phyloP scores from a whole-genome alignment of 768 basidiomycete genomes.

The Termitomyces sp. region DNA sequence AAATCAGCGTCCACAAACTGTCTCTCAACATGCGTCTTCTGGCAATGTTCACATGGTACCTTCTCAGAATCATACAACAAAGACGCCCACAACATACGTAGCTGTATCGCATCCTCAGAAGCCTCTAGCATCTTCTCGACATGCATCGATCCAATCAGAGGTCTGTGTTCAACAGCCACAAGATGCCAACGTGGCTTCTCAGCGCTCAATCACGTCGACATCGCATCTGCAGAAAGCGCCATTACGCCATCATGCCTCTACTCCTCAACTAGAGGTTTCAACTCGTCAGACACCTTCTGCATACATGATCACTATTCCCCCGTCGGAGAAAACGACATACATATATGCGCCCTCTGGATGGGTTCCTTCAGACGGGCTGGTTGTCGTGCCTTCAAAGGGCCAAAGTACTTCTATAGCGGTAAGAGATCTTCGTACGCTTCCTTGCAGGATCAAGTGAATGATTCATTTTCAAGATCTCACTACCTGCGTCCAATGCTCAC shows the following conservation, averaged over 20 bases:
- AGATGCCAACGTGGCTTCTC: not conserved
- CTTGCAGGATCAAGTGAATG: not conserved
- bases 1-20: not conserved
- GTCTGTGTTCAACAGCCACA: not conserved
- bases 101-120: not conserved
- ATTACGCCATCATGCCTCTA: slow-evolving; percentile 2
- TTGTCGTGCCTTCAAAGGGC: slow-evolving; percentile 6
- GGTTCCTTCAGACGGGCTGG: slow-evolving; percentile 7
- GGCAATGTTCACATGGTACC: not conserved
- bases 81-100: not conserved
- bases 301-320: slow-evolving; percentile 2
- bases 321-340: not conserved
- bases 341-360: slow-evolving; percentile 6
- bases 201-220: not conserved
- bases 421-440: not conserved
- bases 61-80: not conserved
- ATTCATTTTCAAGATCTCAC: not conserved
- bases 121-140: not conserved
- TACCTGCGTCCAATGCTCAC: not conserved
- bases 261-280: not conserved
- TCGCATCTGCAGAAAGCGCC: not conserved
- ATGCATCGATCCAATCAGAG: not conserved
- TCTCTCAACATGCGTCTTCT: not conserved
- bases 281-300: not conserved
- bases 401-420: slow-evolving; percentile 6